A percentile compares a stretch with the other conserved stretches of the same genome.
Evolutionary conservation across 495 filamentous ascomycete species (phyloP).

Genomic region (Penicillium angulare): DNA sequence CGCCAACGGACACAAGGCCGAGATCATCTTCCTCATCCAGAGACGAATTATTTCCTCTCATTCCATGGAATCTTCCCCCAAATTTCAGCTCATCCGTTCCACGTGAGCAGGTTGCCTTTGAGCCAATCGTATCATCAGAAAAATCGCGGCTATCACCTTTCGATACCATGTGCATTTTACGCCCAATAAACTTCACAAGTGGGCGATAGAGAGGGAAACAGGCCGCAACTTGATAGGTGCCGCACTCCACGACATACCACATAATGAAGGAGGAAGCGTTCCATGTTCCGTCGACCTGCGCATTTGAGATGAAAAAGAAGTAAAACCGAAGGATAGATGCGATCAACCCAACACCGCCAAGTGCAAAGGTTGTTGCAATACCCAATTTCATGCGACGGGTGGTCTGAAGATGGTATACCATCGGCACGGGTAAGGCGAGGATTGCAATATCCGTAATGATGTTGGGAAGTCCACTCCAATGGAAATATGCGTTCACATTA

Average conservation of each 20-base stretch:
- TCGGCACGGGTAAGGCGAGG: neutral
- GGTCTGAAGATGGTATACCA: neutral
- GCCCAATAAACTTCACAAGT: neutral
- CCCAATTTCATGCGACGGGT: neutral
- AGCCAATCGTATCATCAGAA: no score
- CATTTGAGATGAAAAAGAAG: neutral
- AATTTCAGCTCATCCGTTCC: no score
- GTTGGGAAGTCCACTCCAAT: neutral
- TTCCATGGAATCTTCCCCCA: no score
- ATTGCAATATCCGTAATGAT: neutral
- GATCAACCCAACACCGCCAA: neutral
- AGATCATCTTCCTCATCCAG: no score
- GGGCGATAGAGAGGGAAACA: neutral
- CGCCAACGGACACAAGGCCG: no score
- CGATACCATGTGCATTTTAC: neutral
- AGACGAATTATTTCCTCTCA: no score
- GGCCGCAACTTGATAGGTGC: neutral
- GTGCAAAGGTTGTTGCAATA: neutral
- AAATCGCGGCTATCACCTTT: neutral
- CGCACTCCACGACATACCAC: neutral
- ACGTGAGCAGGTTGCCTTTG: no score
- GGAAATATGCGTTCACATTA: neutral
- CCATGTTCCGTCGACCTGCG: neutral
- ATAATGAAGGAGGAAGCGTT: neutral
- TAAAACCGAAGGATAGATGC: neutral